Percentiles rank a stretch among this genome's conserved stretches.
These are phyloP conservation scores for Peronospora destructor DNA, from an alignment of 352 stramenopile species.

Conservation along the genomic window DNA sequence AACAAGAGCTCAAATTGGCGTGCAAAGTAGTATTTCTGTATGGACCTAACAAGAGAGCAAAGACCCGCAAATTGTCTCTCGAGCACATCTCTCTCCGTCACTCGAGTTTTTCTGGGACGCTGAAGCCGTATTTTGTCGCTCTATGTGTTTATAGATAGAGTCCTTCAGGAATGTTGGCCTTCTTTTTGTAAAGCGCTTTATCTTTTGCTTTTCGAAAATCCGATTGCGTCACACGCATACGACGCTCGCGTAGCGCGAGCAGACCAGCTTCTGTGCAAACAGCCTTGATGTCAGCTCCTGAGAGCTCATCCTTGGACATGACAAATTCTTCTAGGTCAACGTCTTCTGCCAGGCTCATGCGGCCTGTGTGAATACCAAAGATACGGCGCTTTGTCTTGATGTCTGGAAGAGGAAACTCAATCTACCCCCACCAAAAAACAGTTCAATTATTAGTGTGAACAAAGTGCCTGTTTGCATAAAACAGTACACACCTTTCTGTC, in stretches of 20 bases:
- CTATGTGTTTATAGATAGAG: constrained; percentile 92
- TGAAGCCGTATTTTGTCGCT: constrained; percentile 15
- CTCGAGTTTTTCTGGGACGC: constrained; percentile 6
- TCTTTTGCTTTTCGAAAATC: constrained; percentile 99
- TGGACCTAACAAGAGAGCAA: constrained; percentile 17
- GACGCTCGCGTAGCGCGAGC: constrained; percentile 95
- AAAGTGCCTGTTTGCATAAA: neutral
- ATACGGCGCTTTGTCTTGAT: constrained; percentile 99
- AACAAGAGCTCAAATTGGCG: constrained; percentile 24
- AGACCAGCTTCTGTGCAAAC: constrained; percentile 99
- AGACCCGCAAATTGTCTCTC: constrained; percentile 1
- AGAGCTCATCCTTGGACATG: constrained; percentile 99
- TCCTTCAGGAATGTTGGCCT: constrained; percentile 98
- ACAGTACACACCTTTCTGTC: constrained; percentile 91
- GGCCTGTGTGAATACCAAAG: constrained; percentile 99
- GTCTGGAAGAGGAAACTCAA: constrained; percentile 99
- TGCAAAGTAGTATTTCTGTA: constrained; percentile 19
- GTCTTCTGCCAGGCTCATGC: constrained; percentile 97
- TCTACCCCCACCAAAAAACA: constrained; percentile 50
- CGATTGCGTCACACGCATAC: constrained; percentile 99
- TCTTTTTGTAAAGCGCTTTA: constrained; percentile 99
- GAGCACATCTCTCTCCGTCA: neutral
- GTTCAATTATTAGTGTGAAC: constrained; percentile 2
- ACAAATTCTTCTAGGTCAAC: constrained; percentile 99
- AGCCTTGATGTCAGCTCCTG: constrained; percentile 98